Evolutionary conservation across 805 yeast genomes (phyloP).

Genomic region (Zygoascus flipseniorum): DNA sequence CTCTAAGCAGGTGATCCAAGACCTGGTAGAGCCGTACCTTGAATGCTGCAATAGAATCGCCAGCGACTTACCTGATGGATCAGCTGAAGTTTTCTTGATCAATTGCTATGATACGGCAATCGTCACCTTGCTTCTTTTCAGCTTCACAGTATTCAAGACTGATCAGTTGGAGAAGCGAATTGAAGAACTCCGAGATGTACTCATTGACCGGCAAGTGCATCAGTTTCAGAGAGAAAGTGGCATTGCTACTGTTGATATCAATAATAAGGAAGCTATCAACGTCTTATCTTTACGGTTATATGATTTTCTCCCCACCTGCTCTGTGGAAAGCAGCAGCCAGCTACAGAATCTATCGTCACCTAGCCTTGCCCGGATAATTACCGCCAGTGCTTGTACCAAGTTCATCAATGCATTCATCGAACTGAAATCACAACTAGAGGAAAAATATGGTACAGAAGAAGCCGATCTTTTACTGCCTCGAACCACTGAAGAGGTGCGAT

Average conservation of each 20-base stretch:
- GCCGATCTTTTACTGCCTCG: conserved; percentile 21
- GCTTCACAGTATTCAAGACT: conserved; percentile 24
- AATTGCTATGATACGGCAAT: conserved; percentile 31
- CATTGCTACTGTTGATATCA: not conserved
- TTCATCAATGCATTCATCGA: conserved; percentile 26
- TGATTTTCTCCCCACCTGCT: conserved; percentile 28
- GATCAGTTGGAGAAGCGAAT: conserved; percentile 22
- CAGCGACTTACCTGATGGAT: conserved; percentile 23
- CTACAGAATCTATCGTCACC: conserved; percentile 29
- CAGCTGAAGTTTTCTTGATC: conserved; percentile 24
- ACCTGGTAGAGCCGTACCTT: conserved; percentile 26
- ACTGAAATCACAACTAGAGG: conserved; percentile 22
- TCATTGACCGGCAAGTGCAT: conserved; percentile 21
- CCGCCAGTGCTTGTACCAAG: conserved; percentile 23
- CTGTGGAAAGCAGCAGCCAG: conserved; percentile 22
- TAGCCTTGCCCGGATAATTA: conserved; percentile 23
- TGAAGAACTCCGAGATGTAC: conserved; percentile 21
- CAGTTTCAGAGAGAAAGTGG: conserved; percentile 20
- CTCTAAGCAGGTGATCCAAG: conserved; percentile 22
- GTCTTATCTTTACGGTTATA: conserved; percentile 23
- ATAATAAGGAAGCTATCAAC: conserved; percentile 7
- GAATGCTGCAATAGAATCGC: conserved; percentile 24
- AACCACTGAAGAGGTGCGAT: conserved; percentile 22
- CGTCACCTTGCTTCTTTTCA: conserved; percentile 22
- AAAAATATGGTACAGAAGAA: conserved; percentile 19